phyloP scores from a whole-genome alignment of 805 yeast species.

The Saitoella complicata region DNA sequence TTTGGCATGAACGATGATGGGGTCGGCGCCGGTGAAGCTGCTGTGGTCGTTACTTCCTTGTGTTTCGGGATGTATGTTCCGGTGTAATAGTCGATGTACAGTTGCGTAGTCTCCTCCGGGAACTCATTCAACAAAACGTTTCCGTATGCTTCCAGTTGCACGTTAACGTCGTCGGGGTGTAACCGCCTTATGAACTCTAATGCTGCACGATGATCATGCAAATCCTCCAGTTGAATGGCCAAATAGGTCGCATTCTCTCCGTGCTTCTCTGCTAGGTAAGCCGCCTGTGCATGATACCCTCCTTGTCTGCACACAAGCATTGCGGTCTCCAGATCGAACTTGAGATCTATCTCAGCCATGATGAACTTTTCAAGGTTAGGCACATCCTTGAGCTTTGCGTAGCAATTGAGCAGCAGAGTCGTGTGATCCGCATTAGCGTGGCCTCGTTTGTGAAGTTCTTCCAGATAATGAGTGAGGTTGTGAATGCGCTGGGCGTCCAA shows the following conservation, averaged over 20 bases:
- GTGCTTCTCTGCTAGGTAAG: slow-evolving; percentile 49
- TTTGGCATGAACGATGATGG: too few relatives aligned
- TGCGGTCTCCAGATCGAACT: slow-evolving; percentile 52
- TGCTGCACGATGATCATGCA: slow-evolving; percentile 43
- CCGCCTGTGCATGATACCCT: slow-evolving; percentile 49
- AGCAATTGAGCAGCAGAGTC: slow-evolving; percentile 60
- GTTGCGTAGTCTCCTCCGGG: slow-evolving; percentile 69
- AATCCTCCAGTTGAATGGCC: slow-evolving; percentile 52
- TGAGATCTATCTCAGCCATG: slow-evolving; percentile 23
- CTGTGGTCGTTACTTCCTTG: too few relatives aligned
- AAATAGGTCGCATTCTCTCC: slow-evolving; percentile 63
- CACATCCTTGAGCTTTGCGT: slow-evolving; percentile 55
- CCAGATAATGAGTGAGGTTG: slow-evolving; percentile 46
- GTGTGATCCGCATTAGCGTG: slow-evolving; percentile 64
- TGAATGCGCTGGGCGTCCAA: slow-evolving; percentile 60
- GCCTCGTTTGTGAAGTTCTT: slow-evolving; percentile 37
- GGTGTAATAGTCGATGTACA: slow-evolving; percentile 75
- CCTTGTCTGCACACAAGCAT: slow-evolving; percentile 59
- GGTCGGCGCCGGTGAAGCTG: too few relatives aligned
- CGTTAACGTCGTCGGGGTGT: slow-evolving; percentile 57
- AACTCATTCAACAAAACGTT: slow-evolving; percentile 44
- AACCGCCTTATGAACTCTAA: slow-evolving; percentile 51
- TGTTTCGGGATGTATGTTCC: slow-evolving; percentile 48
- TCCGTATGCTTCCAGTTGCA: slow-evolving; percentile 53
- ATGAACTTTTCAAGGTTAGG: slow-evolving; percentile 45